Base-by-base conservation (phyloP, 108 stramenopile species). In the Fistulifera solaris region DNA sequence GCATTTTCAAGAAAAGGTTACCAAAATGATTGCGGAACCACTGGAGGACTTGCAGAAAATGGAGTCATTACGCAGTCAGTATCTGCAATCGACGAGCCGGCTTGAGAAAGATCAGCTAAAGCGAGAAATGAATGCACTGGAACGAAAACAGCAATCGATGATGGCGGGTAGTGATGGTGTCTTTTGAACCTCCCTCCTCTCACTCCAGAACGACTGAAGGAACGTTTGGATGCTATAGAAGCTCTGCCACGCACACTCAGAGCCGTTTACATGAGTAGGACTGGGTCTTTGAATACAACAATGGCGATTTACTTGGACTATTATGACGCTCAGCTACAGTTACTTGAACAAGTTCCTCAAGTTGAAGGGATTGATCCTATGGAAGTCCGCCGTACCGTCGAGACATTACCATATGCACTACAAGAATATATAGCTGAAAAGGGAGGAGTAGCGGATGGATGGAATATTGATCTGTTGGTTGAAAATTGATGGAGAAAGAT, bases 281-380 rank as follows among this genome's bases (percentile, higher is more conserved):
- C 65, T 24, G 52, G 55, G 27, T 50, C 54, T 11, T 27, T 58
- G n/a, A 58, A 28, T 25, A 22, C 21, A 39, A 27, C 22, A 6
- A 40, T 73, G 13, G 72, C 65, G 4, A 67, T 73, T 45, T 26
- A 58, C 21, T 25, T 67, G 19, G 72, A 73, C 26, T 62, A 73
- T 40, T 73, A 60, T 44, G 72, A 67, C 0, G 25, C 53, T 14
- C 72, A 73, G 49, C 23, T 73, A 16, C 66, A 73, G 25, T 43
- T 67, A 24, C 48, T 73, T 27, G 62, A 67, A 26, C 72, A 73
- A 63, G 72, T 62, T 11, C 58, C 40, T 1, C 15, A 17, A 12
- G 26, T 63, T 16, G 38, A 49, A 27, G 31, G 31, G 8, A 35
- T 35, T 8, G 31, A 35, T 3, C 56, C 63, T 10, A 18, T 59